Evolutionary conservation across 495 filamentous ascomycete species (phyloP), one percentile per base, ranked within the genome.

Genomic region (Chaetomium fimeti): DNA sequence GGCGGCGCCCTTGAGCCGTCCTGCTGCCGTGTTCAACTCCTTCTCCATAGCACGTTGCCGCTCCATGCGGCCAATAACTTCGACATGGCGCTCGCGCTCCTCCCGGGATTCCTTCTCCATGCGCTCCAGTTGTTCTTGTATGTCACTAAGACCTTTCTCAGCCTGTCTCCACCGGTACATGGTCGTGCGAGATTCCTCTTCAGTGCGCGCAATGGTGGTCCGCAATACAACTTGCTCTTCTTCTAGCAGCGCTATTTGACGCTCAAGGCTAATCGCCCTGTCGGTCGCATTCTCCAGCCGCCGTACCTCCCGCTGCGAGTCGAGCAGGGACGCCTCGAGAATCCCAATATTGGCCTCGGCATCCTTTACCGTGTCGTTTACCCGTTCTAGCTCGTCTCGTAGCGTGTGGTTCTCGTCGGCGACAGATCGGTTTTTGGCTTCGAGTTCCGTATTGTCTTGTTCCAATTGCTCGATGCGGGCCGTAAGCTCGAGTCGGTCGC

Each of bases 61-160:
- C 64, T 92, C 89, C 81, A 97, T 87, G 16, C 92, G 86, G 61
- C 86, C 82, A 42, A 95, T 79, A 32, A 96, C 78, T 69, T 97
- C 92, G 27, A 85, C 79, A 72, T 97, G 92, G 24, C 90, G 83
- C 60, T 91, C 88, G 32, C 88, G 85, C 77, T 98, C 93, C 66
- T 94, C 87, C 54, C 81, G 82, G 9, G 92, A 87, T 71, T 97
- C 93, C 64, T 83, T 84, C 73, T 97, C 92, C 65, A 98, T 95
- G 48, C 85, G 81, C 69, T 97, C 93, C 9, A 98, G 82, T 71
- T 97, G 91, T 45, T 93, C 90, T 68, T 93, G 87, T 11, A 97
- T 78, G 52, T 89, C 84, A 22, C 75, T 79, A 40, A 97, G 79
- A 2, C 85, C 87, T 38, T 82, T 79, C 75, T 98, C 91, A 3